These are phyloP conservation scores for Sarocladium strictum DNA, from an alignment of 2,329 filamentous ascomycete genomes.

Conservation along the genomic window DNA sequence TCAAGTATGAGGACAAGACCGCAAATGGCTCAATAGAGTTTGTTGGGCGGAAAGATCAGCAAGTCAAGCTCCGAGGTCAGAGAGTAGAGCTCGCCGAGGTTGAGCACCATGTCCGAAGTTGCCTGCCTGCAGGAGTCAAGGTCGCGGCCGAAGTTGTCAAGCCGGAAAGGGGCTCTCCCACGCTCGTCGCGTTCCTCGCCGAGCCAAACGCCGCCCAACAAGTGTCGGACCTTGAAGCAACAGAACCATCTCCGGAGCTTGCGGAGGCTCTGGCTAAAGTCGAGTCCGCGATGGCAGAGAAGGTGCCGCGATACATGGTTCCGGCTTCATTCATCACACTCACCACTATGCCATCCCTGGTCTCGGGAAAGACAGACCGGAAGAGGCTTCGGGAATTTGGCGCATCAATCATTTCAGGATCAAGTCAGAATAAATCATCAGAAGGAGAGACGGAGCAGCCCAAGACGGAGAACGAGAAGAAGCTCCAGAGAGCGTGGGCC, in stretches of 20 bases:
- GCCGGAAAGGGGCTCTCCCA: conserved; percentile 36
- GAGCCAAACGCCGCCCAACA: conserved; percentile 18
- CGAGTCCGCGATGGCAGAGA: conserved; percentile 25
- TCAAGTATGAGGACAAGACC: conserved; percentile 45
- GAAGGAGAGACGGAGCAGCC: conserved; percentile 26
- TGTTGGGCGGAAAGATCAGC: conserved; percentile 60
- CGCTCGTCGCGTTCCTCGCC: conserved; percentile 39
- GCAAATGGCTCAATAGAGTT: conserved; percentile 46
- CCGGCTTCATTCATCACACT: conserved; percentile 41
- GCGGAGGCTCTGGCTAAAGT: conserved; percentile 23
- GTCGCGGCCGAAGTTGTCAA: conserved; percentile 44
- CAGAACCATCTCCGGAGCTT: conserved; percentile 26
- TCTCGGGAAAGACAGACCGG: conserved; percentile 44
- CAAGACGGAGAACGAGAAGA: conserved; percentile 30
- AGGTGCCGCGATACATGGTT: conserved; percentile 41
- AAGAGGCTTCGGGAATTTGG: conserved; percentile 42
- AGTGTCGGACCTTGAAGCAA: conserved; percentile 16
- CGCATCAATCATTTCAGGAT: conserved; percentile 32
- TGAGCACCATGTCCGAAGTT: conserved; percentile 41
- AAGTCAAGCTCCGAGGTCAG: conserved; percentile 62
- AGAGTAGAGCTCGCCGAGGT: conserved; percentile 55
- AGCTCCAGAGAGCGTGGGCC: conserved; percentile 30
- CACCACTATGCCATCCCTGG: conserved; percentile 37
- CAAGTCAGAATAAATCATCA: conserved; percentile 17
- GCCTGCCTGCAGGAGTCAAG: conserved; percentile 34